Base-by-base conservation (phyloP, 768 basidiomycete species). In the Clathrus columnatus region DNA sequence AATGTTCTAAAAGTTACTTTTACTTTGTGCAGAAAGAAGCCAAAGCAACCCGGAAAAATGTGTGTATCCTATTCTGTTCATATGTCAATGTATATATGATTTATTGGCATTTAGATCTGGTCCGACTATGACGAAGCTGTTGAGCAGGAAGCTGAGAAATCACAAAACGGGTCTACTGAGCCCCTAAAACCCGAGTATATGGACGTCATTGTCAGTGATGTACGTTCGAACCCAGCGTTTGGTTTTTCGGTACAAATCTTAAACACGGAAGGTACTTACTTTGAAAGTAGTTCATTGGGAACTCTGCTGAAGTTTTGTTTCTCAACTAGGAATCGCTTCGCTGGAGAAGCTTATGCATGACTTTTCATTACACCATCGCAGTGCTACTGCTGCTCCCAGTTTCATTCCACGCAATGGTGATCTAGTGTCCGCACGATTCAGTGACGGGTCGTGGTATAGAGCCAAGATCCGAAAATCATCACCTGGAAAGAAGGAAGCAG, bases 261-360 rank as follows among this genome's bases (percentile, higher is more conserved):
- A 18, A 91, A 94, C 67, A 86, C 87, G 1, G 88, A 92, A 71
- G 92, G 93, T 87, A 55, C 51, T 75, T 61, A 17, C 20, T 42
- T 32, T 29, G 24, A 7, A 26, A 32, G 32, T 20, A 2, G 18
- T 6, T 5, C 7, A 49, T 16, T 41, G 5, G 10, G 26, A 21
- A 28, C 14, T n/a, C 51, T 11, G 56, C n/a, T 30, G 6, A 43
- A 43, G 42, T 23, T 11, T 43, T 29, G 44, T 50, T 14, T 48
- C 36, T 10, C n/a, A n/a, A 7, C 2, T 54, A 96, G 92, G 91
- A 52, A 94, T 97, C 57, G 89, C 88, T 8, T 84, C 86, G 5
- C 75, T 99, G 57, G 95, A 96, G 64, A 86, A 89, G 66, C 76
- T 99, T 58, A 98, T 98, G 95, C 77, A 76, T 50, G 93, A 98